Evolutionary conservation across 768 basidiomycete species (phyloP), one percentile per base, ranked within the genome.

Genomic region (Podaxis sp.): DNA sequence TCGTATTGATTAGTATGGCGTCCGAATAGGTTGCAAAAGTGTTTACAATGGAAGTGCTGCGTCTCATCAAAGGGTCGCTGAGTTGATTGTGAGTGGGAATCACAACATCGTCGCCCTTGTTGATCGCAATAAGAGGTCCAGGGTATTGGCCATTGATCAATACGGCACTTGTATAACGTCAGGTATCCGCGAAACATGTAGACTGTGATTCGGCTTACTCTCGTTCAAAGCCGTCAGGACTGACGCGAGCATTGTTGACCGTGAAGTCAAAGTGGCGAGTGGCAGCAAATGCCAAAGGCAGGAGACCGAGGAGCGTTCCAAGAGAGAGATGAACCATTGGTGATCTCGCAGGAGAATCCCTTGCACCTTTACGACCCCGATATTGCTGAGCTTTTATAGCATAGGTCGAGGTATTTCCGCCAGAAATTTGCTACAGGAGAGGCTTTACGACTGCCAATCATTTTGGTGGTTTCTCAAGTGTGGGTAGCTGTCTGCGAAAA

Each of bases 161-260:
- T 9, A 81, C 80, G 26, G 74, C 77, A 52, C 59, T 52, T 17
- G 22, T 2, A 28, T 38, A 12, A 17, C 30, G 56, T 22, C 36
- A 22, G 46, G 28, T 22, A 26, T 17, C 13, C 22, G 42, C 2
- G 38, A 28, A 48, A 38, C 2, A 12, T 33, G 36, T n/a, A 5
- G 36, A 17, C 36, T 33, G 4, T 9, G 44, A 40, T 0, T 4
- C 17, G 8, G 46, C 64, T 56, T 38, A 68, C 67, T 59, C 59
- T 42, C 71, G 68, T 30, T 56, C 65, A 49, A 78, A 79, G 2
- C 82, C 82, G 52, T 82, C 82, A 6, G 81, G 82, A 4, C 77
- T 67, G 13, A 80, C 69, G n/a, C 64, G 56, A n/a, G 71, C 72
- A 66, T 83, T 83, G 33, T 68, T 73, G 30, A 81, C 65, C 56